Evolutionary conservation across 148 eudicot genomes (phyloP).

Genomic region (Heliamphora exappendiculata): DNA sequence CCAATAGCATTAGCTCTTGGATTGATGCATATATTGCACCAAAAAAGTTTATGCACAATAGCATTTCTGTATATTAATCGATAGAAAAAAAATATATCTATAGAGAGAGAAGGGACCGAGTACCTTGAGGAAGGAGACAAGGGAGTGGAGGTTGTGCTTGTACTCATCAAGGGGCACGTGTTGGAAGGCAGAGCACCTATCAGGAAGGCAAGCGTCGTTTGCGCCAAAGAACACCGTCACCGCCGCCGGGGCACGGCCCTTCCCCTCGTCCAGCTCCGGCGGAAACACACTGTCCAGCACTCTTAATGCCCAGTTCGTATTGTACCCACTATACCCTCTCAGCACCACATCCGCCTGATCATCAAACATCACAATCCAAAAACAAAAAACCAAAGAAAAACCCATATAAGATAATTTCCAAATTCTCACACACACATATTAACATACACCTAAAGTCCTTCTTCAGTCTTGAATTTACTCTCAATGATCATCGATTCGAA

Average conservation of each 20-base stretch:
- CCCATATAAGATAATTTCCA: too few relatives aligned
- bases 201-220: conserved; percentile 66
- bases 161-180: conserved; percentile 88
- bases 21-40: too few relatives aligned
- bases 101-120: not conserved
- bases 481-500: too few relatives aligned
- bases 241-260: conserved; percentile 35
- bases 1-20: too few relatives aligned
- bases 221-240: conserved; percentile 87
- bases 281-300: conserved; percentile 61
- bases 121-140: conserved; percentile 64
- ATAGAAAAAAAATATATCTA: not conserved
- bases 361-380: not conserved
- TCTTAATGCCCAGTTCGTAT: conserved; percentile 75
- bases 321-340: conserved; percentile 92
- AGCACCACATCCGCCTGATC: conserved; percentile 64
- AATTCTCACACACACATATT: too few relatives aligned
- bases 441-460: too few relatives aligned
- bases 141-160: conserved; percentile 43
- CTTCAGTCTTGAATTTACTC: too few relatives aligned
- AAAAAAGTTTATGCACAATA: too few relatives aligned
- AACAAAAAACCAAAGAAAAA: not conserved
- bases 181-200: conserved; percentile 52
- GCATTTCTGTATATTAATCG: too few relatives aligned
- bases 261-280: conserved; percentile 13